Evolutionary conservation across 2,329 filamentous ascomycete genomes (phyloP).

Genomic region (Sporothrix brasiliensis): DNA sequence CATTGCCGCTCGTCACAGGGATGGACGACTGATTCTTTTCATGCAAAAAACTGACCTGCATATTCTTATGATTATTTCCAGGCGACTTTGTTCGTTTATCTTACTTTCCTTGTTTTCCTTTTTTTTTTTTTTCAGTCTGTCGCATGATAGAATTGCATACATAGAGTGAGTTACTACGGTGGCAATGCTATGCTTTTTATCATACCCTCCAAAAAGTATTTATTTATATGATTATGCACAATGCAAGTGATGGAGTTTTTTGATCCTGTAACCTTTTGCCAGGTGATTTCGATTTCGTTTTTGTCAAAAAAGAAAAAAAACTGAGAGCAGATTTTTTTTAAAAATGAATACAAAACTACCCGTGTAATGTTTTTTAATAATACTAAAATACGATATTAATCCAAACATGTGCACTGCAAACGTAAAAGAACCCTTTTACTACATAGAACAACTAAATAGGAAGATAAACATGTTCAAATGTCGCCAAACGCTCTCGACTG

Average conservation of each 20-base stretch:
- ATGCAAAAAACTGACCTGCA: background rate
- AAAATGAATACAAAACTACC: too few relatives aligned
- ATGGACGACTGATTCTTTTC: background rate
- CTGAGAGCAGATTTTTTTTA: too few relatives aligned
- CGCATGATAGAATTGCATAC: constrained; percentile 19
- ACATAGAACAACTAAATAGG: background rate
- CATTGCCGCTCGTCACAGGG: background rate
- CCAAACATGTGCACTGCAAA: too few relatives aligned
- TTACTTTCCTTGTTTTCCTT: background rate
- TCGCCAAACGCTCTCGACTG: background rate
- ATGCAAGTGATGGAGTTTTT: too few relatives aligned
- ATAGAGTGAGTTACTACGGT: background rate
- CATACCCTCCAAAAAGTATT: background rate
- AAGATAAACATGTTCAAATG: background rate
- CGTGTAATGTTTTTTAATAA: too few relatives aligned
- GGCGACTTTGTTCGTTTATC: too few relatives aligned
- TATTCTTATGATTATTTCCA: background rate
- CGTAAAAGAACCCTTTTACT: too few relatives aligned
- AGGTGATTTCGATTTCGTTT: too few relatives aligned
- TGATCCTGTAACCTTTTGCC: too few relatives aligned
- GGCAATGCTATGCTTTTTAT: constrained; percentile 8
- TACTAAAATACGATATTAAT: too few relatives aligned
- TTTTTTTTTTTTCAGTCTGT: background rate
- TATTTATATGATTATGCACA: too few relatives aligned
- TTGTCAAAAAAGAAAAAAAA: too few relatives aligned